These are phyloP conservation scores for Ilyonectria destructans DNA, from an alignment of 2,329 filamentous ascomycete genomes.

Conservation along the genomic window DNA sequence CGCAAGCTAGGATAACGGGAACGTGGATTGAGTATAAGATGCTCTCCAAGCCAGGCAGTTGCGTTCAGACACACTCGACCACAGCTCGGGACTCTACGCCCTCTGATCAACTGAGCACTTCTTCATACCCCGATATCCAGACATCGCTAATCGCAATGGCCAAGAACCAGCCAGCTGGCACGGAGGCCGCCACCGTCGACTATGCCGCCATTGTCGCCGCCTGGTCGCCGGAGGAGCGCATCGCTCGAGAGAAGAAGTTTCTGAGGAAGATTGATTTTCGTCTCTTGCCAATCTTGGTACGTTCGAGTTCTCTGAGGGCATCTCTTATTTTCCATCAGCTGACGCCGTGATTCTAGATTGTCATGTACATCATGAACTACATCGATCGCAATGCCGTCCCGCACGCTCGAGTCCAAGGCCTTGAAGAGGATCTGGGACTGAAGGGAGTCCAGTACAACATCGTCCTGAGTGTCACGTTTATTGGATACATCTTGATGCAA, in stretches of 20 bases:
- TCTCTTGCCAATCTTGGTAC: constrained; percentile 33
- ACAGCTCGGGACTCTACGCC: not conserved
- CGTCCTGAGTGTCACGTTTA: constrained; percentile 53
- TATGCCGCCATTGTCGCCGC: constrained; percentile 41
- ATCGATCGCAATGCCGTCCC: constrained; percentile 58
- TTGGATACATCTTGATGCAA: constrained; percentile 57
- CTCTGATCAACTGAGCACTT: not conserved
- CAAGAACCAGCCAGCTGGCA: constrained; percentile 16
- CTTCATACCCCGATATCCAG: not conserved
- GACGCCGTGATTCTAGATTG: constrained; percentile 3
- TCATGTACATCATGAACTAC: constrained; percentile 74
- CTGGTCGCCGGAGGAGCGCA: constrained; percentile 34
- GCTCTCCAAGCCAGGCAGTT: constrained; percentile 4
- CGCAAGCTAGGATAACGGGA: not conserved
- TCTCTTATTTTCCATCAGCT: not conserved
- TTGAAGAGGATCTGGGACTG: constrained; percentile 61
- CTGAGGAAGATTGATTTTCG: constrained; percentile 34
- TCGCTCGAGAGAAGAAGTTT: constrained; percentile 29
- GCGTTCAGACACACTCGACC: not conserved
- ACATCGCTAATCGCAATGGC: constrained; percentile 15
- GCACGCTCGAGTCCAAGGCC: constrained; percentile 60
- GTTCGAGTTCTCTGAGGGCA: not conserved
- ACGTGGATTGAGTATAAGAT: constrained; percentile 28
- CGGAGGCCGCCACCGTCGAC: constrained; percentile 24
- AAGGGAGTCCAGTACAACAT: constrained; percentile 58